Base-by-base conservation (phyloP, 2,329 filamentous ascomycete species). In the Trichoderma citrinoviride region DNA sequence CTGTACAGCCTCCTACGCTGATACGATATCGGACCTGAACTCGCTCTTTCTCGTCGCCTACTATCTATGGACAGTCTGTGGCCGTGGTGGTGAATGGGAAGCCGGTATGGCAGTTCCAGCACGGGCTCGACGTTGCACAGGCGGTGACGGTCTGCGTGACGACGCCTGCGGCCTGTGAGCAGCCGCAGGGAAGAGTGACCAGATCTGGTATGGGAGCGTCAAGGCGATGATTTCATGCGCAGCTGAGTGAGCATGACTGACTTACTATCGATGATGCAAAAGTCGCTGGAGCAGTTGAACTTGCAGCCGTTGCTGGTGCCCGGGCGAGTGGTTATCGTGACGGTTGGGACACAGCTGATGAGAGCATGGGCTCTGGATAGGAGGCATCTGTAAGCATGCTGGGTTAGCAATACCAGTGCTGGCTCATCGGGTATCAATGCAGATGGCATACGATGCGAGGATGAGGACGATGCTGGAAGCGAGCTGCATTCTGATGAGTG, bases 231-330 rank as follows among this genome's bases (percentile, higher is more conserved):
- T n/a, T n/a, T n/a, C n/a, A n/a, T n/a, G n/a, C n/a, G n/a, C n/a
- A n/a, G n/a, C n/a, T n/a, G n/a, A n/a, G n/a, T n/a, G n/a, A n/a
- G n/a, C n/a, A 29, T 5, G 27, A 5, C 7, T 12, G 10, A 40
- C 64, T 66, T 37, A 69, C 68, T 12, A 40, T 69, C 68, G 5
- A 54, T 52, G n/a, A 70, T 68, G 61, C 68, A 70, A 25, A 64
- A 67, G 5, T 62, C 65, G 14, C 47, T 66, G 5, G 57, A 65
- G 61, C 68, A 69, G 33, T 69, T 10, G 23, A 62, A 67, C 12
- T 43, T 54, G 55, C 66, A 69, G 7, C 65, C 67, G 17, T 46
- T 37, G 17, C 56, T 49, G 3, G 44, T 33, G 14, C 67, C 66
- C 12, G 49, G 57, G 14, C 64, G 57, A 15, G 66, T 65, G 5